Percentiles rank a stretch among this genome's conserved stretches.
phyloP scores from a whole-genome alignment of 2,329 filamentous ascomycete species.

The Sclerotinia minor region DNA sequence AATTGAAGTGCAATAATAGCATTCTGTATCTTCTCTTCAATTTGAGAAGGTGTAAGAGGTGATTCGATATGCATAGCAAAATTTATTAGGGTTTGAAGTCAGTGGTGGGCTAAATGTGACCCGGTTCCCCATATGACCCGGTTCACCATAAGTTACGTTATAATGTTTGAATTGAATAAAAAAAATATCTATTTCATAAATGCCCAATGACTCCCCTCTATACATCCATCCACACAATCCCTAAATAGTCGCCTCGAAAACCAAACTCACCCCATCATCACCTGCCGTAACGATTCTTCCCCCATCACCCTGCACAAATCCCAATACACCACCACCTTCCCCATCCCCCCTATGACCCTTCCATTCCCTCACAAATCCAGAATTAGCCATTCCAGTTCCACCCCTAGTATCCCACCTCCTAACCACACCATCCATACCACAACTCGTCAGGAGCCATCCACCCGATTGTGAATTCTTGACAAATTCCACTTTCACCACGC shows the following conservation, averaged over 20 bases:
- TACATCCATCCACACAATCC: neutral
- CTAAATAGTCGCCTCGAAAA: conserved; percentile 57
- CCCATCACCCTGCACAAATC: conserved; percentile 83
- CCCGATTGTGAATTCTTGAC: conserved; percentile 53
- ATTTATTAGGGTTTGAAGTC: too few relatives aligned
- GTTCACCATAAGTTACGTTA: too few relatives aligned
- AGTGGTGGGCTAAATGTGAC: too few relatives aligned
- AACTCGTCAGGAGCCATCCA: conserved; percentile 77
- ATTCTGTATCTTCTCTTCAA: too few relatives aligned
- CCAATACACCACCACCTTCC: conserved; percentile 84
- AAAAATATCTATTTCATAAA: neutral
- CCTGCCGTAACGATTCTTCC: conserved; percentile 82
- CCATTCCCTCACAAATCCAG: conserved; percentile 82
- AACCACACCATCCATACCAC: conserved; percentile 89
- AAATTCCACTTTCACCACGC: conserved; percentile 92
- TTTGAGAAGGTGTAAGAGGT: too few relatives aligned
- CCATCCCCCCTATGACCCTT: conserved; percentile 82
- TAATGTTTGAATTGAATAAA: neutral
- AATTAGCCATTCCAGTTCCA: conserved; percentile 63
- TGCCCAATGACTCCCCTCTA: neutral
- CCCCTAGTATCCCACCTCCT: conserved; percentile 81
- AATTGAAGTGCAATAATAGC: too few relatives aligned
- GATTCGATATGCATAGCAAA: too few relatives aligned
- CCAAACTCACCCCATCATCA: conserved; percentile 73
- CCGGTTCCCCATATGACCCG: too few relatives aligned